Evolutionary conservation across 306 rosid species (phyloP).

Genomic region (Lathyrus sativus): DNA sequence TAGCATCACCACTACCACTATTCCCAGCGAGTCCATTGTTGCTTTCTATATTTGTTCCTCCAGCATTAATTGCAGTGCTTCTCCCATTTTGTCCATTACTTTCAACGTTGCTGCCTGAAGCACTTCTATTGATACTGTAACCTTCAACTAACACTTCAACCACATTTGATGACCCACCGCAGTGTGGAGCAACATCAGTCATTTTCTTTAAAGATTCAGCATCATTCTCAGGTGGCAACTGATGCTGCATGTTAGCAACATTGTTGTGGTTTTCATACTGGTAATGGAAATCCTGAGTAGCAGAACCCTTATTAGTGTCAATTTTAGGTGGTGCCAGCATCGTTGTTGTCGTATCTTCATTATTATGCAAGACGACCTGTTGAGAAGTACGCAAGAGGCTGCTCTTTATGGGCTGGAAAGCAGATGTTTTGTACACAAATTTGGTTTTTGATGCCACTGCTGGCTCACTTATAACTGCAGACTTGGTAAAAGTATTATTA

Average conservation of each 20-base stretch:
- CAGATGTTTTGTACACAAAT: constrained; percentile 54
- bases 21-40: constrained; percentile 51
- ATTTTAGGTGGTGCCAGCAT: constrained; percentile 53
- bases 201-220: constrained; percentile 59
- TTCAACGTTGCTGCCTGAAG: constrained; percentile 75
- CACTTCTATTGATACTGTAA: constrained; percentile 65
- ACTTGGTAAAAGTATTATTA: constrained; percentile 56
- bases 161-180: constrained; percentile 70
- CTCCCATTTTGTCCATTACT: constrained; percentile 81
- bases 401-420: constrained; percentile 60
- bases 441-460: constrained; percentile 56
- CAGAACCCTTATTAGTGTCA: constrained; percentile 44
- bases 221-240: constrained; percentile 47
- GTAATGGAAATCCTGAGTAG: constrained; percentile 48
- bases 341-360: constrained; percentile 40
- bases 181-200: constrained; percentile 57
- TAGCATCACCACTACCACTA: constrained; percentile 70
- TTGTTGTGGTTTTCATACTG: constrained; percentile 46
- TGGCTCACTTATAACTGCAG: constrained; percentile 52
- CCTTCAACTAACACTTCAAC: constrained; percentile 57
- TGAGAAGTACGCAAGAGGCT: constrained; percentile 45
- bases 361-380: constrained; percentile 45
- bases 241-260: constrained; percentile 46
- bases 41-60: constrained; percentile 63
- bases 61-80: constrained; percentile 53